These are phyloP conservation scores for Cladosporium sp. DNA, from an alignment of 2,329 filamentous ascomycete genomes.

Conservation along the genomic window DNA sequence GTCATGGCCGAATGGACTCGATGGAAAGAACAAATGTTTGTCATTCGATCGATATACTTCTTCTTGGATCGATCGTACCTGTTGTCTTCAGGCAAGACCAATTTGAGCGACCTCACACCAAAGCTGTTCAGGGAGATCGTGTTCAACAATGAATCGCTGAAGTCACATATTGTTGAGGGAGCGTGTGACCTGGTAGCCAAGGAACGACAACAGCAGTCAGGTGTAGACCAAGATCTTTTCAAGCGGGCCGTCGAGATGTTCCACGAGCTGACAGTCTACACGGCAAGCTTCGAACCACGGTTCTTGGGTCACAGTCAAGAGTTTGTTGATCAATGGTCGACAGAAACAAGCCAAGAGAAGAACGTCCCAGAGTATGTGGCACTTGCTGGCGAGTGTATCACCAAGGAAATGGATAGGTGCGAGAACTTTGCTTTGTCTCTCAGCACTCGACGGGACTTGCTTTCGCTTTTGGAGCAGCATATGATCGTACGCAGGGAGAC, in stretches of 20 bases:
- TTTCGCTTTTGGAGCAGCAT: conserved; percentile 67
- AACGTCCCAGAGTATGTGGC: conserved; percentile 72
- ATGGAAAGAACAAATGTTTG: conserved; percentile 76
- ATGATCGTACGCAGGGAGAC: conserved; percentile 65
- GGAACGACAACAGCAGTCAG: conserved; percentile 58
- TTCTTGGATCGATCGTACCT: conserved; percentile 90
- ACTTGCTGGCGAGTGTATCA: conserved; percentile 64
- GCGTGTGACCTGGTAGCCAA: conserved; percentile 72
- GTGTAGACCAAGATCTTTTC: conserved; percentile 60
- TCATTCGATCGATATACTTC: conserved; percentile 84
- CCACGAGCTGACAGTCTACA: conserved; percentile 78
- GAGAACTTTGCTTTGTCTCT: conserved; percentile 77
- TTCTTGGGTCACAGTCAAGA: conserved; percentile 64
- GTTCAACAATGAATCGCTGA: conserved; percentile 51
- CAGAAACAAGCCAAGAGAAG: conserved; percentile 56
- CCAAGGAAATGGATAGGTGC: conserved; percentile 69
- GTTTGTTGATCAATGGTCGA: conserved; percentile 68
- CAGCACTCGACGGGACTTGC: conserved; percentile 73
- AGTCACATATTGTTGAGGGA: conserved; percentile 57
- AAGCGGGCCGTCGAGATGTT: conserved; percentile 76
- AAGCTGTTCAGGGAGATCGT: conserved; percentile 65
- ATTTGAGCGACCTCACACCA: conserved; percentile 78
- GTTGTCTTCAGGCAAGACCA: conserved; percentile 65
- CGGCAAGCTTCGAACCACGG: conserved; percentile 70
- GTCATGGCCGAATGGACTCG: conserved; percentile 64